Evolutionary conservation across 768 basidiomycete species (phyloP), one percentile per base, ranked within the genome.

Genomic region (Rhizopogon vinicolor): DNA sequence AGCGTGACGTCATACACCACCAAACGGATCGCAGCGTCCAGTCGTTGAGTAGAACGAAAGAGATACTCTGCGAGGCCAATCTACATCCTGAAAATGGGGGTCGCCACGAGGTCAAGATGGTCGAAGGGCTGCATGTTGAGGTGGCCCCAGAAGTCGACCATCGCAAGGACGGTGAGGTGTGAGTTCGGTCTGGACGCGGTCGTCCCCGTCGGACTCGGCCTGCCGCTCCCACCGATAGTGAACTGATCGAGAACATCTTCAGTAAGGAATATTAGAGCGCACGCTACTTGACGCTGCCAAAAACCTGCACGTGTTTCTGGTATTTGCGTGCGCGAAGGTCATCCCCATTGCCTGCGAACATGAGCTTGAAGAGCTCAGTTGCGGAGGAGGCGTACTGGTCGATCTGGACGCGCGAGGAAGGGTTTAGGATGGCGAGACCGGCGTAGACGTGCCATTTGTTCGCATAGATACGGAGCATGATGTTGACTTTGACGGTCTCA

Each of bases 391-490:
- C 87, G 66, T 87, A 99, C 61, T 96, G 93, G 62, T 97, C 81
- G 60, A 99, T 98, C 68, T 98, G 96, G 1, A 78, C 69, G 41
- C 82, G 82, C 0, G 97, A 97, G 10, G 81, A 86, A 4, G 96
- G 96, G 71, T 99, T 98, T 58, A 99, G 82, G 67, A 98, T 92
- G 1, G 97, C 96, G n/a, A 99, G 82, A 2, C 97, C 96, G 13
- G 97, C 96, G 68, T 99, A 99, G 65, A 99, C 96, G 72, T 99
- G 96, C 94, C 94, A 99, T 58, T 93, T 89, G 70, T 94, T 97
- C 43, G 92, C 82, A 72, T 98, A 99, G 64, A 98, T 98, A 0
- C 97, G 91, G 18, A 97, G 82, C 59, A 89, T 86, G 70, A 98
- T 88, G 77, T 98, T 99, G 63, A 69, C 94, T 73, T 99, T 99